Evolutionary conservation across 2,329 filamentous ascomycete genomes (phyloP), one percentile per base, ranked within the genome.

Genomic region (Orbilia blumenaviensis): DNA sequence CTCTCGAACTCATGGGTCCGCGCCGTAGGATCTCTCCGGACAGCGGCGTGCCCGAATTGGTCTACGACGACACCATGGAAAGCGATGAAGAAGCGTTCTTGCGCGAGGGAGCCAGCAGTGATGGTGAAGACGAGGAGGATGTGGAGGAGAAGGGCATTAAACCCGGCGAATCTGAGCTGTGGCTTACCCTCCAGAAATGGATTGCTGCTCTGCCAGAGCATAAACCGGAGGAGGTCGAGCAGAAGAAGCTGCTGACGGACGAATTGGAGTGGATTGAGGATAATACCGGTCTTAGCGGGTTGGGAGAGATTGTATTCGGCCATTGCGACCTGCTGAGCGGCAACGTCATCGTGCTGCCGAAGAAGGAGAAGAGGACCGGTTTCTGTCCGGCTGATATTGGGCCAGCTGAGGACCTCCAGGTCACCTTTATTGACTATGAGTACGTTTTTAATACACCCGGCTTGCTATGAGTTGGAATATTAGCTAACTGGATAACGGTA

Each of bases 131-230:
- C 18, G 42, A 29, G 12, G 42, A 66, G 16, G 36, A 9, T 9
- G 9, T 16, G 5, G 56, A 41, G 6, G 71, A 68, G 34, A 75
- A 75, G 18, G 29, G 18, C 3, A 50, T 75, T 9, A 54, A 48
- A 29, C 63, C 71, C 5, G 71, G 71, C 2, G 71, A 75, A 66
- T 68, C 56, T 38, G 50, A 72, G 50, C 60, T 96, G 67, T 99
- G 95, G 95, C 93, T 92, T 5, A 93, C 96, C 34, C 91, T 97
- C 87, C 93, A 96, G 82, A 96, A 94, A 84, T 99, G 95, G 95
- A 93, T 97, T 69, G 85, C 90, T 79, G 94, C 92, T 41, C 86
- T 99, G 78, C 94, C 95, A 10, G 89, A 86, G 62, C 86, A 86
- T 67, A 95, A 91, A 3, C 88, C 90, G 34, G 86, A 83, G 85